Percentiles rank a stretch among this genome's conserved stretches.
Conservation (phyloP, 1,139 yeast genomes). For the Scheffersomyces cryptocercus region DNA sequence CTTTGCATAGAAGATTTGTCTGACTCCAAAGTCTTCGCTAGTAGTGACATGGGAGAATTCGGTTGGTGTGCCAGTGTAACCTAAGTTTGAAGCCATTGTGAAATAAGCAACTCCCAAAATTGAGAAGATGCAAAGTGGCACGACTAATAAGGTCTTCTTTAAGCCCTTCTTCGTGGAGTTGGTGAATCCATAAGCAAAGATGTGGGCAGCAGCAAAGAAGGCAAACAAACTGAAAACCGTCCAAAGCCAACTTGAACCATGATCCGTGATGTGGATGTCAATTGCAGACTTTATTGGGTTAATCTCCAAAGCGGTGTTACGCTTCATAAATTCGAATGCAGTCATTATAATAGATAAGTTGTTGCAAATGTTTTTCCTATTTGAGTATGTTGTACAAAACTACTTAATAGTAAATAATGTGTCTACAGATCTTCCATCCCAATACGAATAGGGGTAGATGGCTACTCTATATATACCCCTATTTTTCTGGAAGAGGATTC, state of each 20-base stretch:
- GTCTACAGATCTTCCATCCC: constrained; percentile 4
- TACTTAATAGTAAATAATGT: constrained; percentile 2
- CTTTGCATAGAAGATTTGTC: constrained; percentile 68
- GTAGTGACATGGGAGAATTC: constrained; percentile 58
- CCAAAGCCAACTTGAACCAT: constrained; percentile 75
- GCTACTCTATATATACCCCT: constrained; percentile 1
- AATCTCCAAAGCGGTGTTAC: constrained; percentile 49
- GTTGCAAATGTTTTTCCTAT: not conserved
- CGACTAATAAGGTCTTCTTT: constrained; percentile 44
- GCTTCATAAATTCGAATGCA: constrained; percentile 5
- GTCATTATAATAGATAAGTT: not conserved
- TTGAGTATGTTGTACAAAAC: not conserved
- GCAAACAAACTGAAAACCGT: constrained; percentile 57
- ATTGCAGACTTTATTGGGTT: constrained; percentile 44
- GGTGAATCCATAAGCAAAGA: constrained; percentile 38
- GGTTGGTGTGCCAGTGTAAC: constrained; percentile 55
- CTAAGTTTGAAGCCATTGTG: constrained; percentile 68
- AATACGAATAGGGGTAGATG: not conserved
- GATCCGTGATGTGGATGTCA: constrained; percentile 54
- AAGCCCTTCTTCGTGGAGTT: constrained; percentile 33
- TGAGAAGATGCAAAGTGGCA: constrained; percentile 48
- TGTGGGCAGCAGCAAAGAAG: constrained; percentile 42
- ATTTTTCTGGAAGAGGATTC: not conserved
- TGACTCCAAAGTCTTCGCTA: constrained; percentile 34
- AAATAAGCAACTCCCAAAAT: constrained; percentile 55